Evolutionary conservation across 176 grass and related monocot genomes (phyloP).

Genomic region (Avena insularis): DNA sequence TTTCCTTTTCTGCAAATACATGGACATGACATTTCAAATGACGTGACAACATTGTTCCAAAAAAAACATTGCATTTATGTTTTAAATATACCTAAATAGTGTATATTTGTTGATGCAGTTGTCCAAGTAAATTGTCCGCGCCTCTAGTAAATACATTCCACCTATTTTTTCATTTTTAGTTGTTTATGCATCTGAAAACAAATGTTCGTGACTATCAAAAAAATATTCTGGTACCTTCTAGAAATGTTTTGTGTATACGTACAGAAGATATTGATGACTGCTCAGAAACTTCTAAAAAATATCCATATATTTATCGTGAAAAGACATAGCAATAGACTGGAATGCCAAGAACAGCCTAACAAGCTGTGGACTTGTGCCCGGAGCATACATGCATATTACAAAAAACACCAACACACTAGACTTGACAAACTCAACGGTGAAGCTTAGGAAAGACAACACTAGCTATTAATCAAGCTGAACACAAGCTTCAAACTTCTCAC

Average conservation of each 20-base stretch:
- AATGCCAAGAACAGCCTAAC: neutral
- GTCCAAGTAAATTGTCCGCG: neutral
- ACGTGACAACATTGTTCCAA: neutral
- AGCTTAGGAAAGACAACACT: neutral
- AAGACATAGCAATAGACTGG: neutral
- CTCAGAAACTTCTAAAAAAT: neutral
- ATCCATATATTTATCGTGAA: neutral
- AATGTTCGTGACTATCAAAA: neutral
- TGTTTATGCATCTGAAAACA: neutral
- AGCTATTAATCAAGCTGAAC: neutral
- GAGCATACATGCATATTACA: neutral
- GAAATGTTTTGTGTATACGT: neutral
- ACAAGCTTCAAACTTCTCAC: neutral
- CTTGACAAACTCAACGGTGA: neutral
- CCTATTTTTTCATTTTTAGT: neutral
- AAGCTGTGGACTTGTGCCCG: neutral
- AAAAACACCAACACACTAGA: neutral
- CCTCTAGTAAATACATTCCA: neutral
- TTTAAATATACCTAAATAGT: neutral
- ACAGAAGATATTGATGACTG: neutral
- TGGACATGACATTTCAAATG: neutral
- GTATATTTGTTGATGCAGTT: neutral
- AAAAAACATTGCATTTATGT: neutral
- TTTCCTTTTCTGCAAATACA: neutral
- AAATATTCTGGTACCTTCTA: neutral